phyloP scores from a whole-genome alignment of 2,329 filamentous ascomycete genomes.

The Aspergillus fumigatiaffinis region DNA sequence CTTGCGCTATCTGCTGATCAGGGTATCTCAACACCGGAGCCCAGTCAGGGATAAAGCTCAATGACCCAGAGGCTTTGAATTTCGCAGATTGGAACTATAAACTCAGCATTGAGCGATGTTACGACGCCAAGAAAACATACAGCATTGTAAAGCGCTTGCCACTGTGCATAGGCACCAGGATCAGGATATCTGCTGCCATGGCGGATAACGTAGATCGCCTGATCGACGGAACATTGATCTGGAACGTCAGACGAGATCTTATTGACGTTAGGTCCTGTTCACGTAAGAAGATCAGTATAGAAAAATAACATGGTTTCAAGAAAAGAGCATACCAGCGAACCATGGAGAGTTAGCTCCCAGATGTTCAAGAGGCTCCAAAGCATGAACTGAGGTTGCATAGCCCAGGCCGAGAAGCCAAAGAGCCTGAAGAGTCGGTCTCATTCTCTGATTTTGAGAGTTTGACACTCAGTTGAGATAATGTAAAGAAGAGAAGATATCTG shows the following conservation, averaged over 20 bases:
- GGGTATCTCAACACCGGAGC: conserved; percentile 54
- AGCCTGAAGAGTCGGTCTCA: conserved; percentile 4
- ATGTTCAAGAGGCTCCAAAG: conserved; percentile 43
- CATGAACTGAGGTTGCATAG: conserved; percentile 4
- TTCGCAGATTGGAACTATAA: conserved; percentile 50
- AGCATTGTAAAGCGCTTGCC: conserved; percentile 39
- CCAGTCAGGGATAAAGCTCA: conserved; percentile 59
- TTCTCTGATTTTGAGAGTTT: background rate
- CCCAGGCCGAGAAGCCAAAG: conserved; percentile 8
- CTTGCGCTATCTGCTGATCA: conserved; percentile 53
- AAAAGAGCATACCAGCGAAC: conserved; percentile 42
- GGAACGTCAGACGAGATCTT: conserved; percentile 54
- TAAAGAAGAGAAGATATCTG: background rate
- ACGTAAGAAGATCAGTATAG: background rate
- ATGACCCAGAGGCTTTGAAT: conserved; percentile 51
- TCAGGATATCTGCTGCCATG: conserved; percentile 64
- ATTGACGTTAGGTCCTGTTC: conserved; percentile 53
- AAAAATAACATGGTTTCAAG: background rate
- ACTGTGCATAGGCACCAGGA: conserved; percentile 55
- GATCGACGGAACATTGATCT: conserved; percentile 55
- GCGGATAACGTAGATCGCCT: conserved; percentile 56
- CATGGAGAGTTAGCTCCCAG: conserved; percentile 54
- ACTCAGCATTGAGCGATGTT: background rate
- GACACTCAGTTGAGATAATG: background rate
- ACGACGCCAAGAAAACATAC: conserved; percentile 2